A percentile compares a stretch with the other conserved stretches of the same genome.
phyloP scores from a whole-genome alignment of 768 basidiomycete genomes.

The Naematelia encephala region DNA sequence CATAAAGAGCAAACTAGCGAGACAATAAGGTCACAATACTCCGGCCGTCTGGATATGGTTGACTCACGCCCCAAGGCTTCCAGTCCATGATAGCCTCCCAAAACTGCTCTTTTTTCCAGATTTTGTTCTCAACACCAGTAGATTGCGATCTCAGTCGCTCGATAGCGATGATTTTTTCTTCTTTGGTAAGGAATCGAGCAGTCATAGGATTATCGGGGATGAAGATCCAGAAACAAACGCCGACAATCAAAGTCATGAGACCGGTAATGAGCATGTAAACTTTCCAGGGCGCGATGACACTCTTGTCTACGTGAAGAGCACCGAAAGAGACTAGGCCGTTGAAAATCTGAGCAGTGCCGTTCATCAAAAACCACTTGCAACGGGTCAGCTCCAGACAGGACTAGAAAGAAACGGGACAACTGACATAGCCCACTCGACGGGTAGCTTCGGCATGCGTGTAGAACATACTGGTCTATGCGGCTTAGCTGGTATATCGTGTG shows the following conservation, averaged over 20 bases:
- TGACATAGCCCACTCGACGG: constrained; percentile 27
- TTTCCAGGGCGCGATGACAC: constrained; percentile 13
- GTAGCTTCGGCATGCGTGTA: constrained; percentile 35
- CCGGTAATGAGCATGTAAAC: constrained; percentile 3
- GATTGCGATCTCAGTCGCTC: constrained; percentile 46
- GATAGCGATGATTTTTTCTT: constrained; percentile 46
- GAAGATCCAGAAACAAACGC: constrained; percentile 36
- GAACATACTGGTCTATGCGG: too few species aligned
- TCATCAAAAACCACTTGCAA: constrained; percentile 49
- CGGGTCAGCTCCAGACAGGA: constrained; percentile 27
- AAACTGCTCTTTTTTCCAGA: constrained; percentile 44
- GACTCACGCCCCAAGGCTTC: too few species aligned
- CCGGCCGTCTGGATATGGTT: too few species aligned
- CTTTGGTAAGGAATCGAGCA: constrained; percentile 44
- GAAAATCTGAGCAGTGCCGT: constrained; percentile 26
- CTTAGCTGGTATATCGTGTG: too few species aligned
- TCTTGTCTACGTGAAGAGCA: constrained; percentile 20
- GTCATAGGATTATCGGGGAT: constrained; percentile 45
- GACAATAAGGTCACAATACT: too few species aligned
- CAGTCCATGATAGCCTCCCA: constrained; percentile 43
- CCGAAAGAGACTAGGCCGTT: constrained; percentile 36
- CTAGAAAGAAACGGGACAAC: background rate
- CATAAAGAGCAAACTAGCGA: constrained; percentile 27
- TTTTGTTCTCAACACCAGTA: constrained; percentile 41
- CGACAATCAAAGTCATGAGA: constrained; percentile 26